These are phyloP conservation scores for Nakaseomyces glabratus DNA, from an alignment of 1,139 yeast species.

Conservation along the genomic window DNA sequence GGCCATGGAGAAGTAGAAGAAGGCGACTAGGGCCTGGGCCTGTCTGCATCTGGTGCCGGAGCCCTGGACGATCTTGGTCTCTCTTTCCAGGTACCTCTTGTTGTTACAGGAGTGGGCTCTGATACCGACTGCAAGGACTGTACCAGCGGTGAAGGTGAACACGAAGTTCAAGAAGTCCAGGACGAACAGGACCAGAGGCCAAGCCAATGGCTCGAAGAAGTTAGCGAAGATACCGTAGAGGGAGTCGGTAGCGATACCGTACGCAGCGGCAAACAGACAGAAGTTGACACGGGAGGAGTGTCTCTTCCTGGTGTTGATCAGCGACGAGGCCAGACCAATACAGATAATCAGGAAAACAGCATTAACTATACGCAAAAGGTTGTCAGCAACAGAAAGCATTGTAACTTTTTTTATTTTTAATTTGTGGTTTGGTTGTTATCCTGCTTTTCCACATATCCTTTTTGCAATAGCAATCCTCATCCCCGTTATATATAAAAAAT, in stretches of 20 bases:
- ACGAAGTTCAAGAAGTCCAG: conserved; percentile 83
- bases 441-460: too few relatives aligned
- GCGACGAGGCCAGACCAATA: conserved; percentile 77
- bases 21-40: conserved; percentile 87
- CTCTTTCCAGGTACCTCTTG: conserved; percentile 49
- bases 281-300: conserved; percentile 80
- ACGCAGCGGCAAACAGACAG: conserved; percentile 78
- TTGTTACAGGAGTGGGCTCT: conserved; percentile 79
- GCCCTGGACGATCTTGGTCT: conserved; percentile 62
- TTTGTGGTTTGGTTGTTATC: background rate
- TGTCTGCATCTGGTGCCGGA: conserved; percentile 79
- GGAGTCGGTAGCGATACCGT: conserved; percentile 71
- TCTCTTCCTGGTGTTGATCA: conserved; percentile 55
- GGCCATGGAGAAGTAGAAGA: conserved; percentile 80
- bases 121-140: conserved; percentile 86
- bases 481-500: too few relatives aligned
- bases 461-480: too few relatives aligned
- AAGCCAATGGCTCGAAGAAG: conserved; percentile 70
- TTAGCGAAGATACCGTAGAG: conserved; percentile 73
- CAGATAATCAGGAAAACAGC: conserved; percentile 66
- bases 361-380: conserved; percentile 63
- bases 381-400: conserved; percentile 49
- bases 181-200: conserved; percentile 68
- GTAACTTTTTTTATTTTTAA: conserved; percentile 1
- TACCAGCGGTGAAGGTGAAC: conserved; percentile 89